A percentile compares a stretch with the other conserved stretches of the same genome.
These are phyloP conservation scores for Sugiyamaella grinbergsii DNA, from an alignment of 1,139 yeast species.

Conservation along the genomic window DNA sequence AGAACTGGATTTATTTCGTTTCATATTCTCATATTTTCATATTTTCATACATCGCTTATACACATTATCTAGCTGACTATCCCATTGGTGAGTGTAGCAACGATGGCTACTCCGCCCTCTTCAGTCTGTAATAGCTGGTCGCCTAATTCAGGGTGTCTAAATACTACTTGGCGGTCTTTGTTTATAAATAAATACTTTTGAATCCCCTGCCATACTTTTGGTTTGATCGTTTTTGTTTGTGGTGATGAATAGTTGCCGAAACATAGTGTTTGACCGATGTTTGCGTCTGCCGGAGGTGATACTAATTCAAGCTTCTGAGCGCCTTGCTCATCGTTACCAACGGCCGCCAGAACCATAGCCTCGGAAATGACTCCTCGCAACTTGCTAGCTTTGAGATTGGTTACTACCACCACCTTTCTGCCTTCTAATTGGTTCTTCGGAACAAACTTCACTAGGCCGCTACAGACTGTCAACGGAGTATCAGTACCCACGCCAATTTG, in stretches of 20 bases:
- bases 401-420: conserved; percentile 55
- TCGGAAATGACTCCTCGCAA: conserved; percentile 63
- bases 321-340: conserved; percentile 13
- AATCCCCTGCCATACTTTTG: conserved; percentile 29
- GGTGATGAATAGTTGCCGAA: conserved; percentile 30
- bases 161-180: conserved; percentile 22
- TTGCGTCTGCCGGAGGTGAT: conserved; percentile 43
- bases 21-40: too few species aligned
- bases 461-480: conserved; percentile 47
- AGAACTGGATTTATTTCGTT: too few species aligned
- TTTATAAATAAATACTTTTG: conserved; percentile 25
- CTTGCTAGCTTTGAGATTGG: conserved; percentile 65
- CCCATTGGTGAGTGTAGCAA: conserved; percentile 22
- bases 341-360: conserved; percentile 62
- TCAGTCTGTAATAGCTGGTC: conserved; percentile 5
- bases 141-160: conserved; percentile 17
- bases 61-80: conserved; percentile 22
- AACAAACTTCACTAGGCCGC: conserved; percentile 58
- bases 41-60: too few species aligned
- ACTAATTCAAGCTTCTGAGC: conserved; percentile 44
- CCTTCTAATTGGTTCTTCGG: conserved; percentile 53
- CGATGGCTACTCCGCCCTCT: conserved; percentile 22
- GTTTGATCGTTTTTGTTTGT: conserved; percentile 19
- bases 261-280: conserved; percentile 36
- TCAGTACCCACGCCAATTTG: conserved; percentile 43